Evolutionary conservation across 2,329 filamentous ascomycete genomes (phyloP).

Genomic region (Aureobasidium melanogenum): DNA sequence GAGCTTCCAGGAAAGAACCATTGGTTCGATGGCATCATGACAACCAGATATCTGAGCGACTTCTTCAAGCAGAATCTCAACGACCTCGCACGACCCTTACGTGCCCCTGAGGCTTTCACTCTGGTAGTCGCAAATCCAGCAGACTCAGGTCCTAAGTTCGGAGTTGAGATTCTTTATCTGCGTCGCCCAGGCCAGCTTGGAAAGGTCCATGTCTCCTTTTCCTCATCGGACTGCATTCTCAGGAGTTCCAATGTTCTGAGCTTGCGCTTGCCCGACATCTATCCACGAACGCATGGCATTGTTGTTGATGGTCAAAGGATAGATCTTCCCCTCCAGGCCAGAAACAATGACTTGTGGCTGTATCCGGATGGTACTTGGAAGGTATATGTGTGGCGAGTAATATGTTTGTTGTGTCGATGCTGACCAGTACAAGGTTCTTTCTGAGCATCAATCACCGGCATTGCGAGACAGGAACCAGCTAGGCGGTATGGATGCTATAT

Average conservation of each 20-base stretch:
- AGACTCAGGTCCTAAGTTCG: conserved; percentile 44
- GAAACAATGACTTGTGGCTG: neutral
- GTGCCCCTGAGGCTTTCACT: conserved; percentile 31
- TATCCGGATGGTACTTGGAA: neutral
- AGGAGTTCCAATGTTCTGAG: conserved; percentile 35
- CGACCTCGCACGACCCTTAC: conserved; percentile 15
- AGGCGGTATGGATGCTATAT: conserved; percentile 45
- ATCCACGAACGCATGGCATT: conserved; percentile 1
- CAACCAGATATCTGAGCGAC: conserved; percentile 37
- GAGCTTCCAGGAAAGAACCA: conserved; percentile 43
- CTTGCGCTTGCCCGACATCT: conserved; percentile 17
- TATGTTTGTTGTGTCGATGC: neutral
- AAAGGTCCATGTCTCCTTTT: conserved; percentile 34
- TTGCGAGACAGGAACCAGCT: conserved; percentile 39
- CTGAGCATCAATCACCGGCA: neutral
- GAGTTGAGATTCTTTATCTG: conserved; percentile 43
- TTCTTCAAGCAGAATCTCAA: conserved; percentile 39
- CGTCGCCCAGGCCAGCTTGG: conserved; percentile 42
- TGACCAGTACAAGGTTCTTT: conserved; percentile 3
- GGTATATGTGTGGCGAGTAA: neutral
- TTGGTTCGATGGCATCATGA: conserved; percentile 49
- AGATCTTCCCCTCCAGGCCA: neutral
- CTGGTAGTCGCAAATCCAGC: conserved; percentile 44
- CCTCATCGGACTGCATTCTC: conserved; percentile 28
- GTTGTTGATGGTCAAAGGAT: neutral